These are phyloP conservation scores for Hypoxylon sp. DNA, from an alignment of 2,329 filamentous ascomycete species.

Conservation along the genomic window DNA sequence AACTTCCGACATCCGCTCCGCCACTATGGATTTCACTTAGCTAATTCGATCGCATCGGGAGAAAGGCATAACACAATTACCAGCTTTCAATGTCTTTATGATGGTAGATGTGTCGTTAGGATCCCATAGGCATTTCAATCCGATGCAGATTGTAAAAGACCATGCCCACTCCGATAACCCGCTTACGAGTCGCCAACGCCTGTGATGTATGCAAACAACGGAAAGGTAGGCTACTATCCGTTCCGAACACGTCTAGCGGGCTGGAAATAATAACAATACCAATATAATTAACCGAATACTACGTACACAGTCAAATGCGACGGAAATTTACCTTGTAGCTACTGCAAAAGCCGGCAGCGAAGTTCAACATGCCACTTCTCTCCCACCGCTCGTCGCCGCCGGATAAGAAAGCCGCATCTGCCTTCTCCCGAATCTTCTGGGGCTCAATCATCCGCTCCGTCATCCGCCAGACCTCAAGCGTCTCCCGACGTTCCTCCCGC, in stretches of 20 bases:
- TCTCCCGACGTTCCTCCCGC: conserved; percentile 10
- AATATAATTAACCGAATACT: conserved; percentile 15
- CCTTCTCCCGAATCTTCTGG: conserved; percentile 37
- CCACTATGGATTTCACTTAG: neutral
- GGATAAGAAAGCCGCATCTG: conserved; percentile 44
- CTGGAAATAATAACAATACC: neutral
- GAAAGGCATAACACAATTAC: neutral
- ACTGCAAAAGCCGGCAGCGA: conserved; percentile 60
- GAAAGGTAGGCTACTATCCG: conserved; percentile 54
- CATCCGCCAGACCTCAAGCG: conserved; percentile 21
- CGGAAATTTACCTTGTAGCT: conserved; percentile 64
- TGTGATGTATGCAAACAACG: conserved; percentile 67
- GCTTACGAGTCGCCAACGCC: conserved; percentile 63
- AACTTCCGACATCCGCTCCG: conserved; percentile 42
- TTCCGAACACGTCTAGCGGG: too few species aligned
- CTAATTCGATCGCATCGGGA: neutral
- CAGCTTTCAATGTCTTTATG: neutral
- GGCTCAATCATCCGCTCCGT: conserved; percentile 31
- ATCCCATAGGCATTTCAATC: neutral
- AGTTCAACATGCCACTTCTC: conserved; percentile 63
- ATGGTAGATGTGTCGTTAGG: neutral
- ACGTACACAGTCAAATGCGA: conserved; percentile 63
- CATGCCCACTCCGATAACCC: conserved; percentile 42
- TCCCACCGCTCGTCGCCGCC: conserved; percentile 57
- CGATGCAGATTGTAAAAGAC: neutral